phyloP scores from a whole-genome alignment of 257 asterid species.

The Nicotiana tabacum region DNA sequence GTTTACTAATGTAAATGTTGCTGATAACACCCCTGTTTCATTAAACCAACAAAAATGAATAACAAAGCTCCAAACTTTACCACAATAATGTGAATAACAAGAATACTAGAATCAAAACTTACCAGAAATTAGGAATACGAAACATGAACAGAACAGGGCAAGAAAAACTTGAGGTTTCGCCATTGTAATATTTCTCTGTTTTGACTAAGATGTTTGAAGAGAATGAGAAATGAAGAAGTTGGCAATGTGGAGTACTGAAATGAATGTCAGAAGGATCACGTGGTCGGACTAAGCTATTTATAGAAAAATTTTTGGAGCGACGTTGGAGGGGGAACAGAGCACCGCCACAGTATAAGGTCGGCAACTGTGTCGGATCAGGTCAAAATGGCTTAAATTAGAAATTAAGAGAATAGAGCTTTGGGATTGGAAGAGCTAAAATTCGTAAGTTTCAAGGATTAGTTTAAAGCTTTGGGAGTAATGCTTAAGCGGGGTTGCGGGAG shows the following conservation, averaged over 20 bases:
- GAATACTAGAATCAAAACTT: background rate
- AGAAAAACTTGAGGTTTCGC: background rate
- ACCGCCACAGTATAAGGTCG: conserved; percentile 30
- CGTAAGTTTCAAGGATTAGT: background rate
- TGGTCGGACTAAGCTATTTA: background rate
- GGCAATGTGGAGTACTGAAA: background rate
- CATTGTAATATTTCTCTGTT: conserved; percentile 12
- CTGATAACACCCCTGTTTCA: conserved; percentile 29
- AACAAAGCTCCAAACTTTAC: background rate
- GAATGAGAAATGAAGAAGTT: background rate
- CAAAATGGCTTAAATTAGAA: background rate
- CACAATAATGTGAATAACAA: background rate
- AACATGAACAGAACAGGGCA: background rate
- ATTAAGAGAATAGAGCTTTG: background rate
- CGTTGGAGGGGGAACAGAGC: background rate
- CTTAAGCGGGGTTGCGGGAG: background rate
- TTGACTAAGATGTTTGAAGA: background rate
- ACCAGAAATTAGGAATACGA: conserved; percentile 30
- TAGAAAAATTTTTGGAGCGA: background rate
- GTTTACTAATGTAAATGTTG: conserved; percentile 59
- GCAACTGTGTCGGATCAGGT: conserved; percentile 7
- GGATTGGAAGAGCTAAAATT: background rate
- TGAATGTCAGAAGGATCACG: background rate
- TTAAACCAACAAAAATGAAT: background rate
- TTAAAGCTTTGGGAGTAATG: background rate